Base-by-base conservation (phyloP, 768 basidiomycete species). In the Daedaleopsis sinensis region DNA sequence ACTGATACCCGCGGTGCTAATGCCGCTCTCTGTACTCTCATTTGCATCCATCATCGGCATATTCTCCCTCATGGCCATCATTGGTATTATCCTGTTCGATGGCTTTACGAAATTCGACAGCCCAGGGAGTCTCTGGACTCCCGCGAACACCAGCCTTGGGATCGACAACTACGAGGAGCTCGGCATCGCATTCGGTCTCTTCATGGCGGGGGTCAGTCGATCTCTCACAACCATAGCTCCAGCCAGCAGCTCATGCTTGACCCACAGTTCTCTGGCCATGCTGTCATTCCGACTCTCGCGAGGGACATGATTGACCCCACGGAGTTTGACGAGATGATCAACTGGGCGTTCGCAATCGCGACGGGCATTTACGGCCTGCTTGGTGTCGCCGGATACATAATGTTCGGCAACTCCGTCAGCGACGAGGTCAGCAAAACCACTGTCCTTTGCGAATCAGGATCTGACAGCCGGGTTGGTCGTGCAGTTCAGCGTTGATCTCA, bases 31-130 rank as follows among this genome's bases (percentile, higher is more conserved):
- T 5, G 77, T 94, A 35, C 82, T 98, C 13, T 95, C 95, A 1
- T 89, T 93, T 69, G 88, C 94, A 1, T 98, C 96, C 6, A 82
- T 97, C 38, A 71, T 97, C 42, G 93, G 93, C 32, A 90, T 96
- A 54, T 57, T 89, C 3, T 95, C 95, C 5, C 90, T 90, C 0
- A 59, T 94, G 24, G 76, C 90, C 38, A 80, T 98, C 54, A 82
- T 95, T 37, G 63, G 80, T 48, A 92, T 96, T 51, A 82, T 98
- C 62, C 78, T 96, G 47, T 74, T 91, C 50, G 94, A 98, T 71
- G 96, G 96, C 0, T 77, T 93, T 48, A 79, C 87, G 36, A 93
- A 93, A 74, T 71, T 70, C 42, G 77, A 87, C 38, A 75, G 83
- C 19, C 94, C 94, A 3, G 96, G 96, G 5, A 95, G 93, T 67